These are phyloP conservation scores for Aspergillus awamori DNA, from an alignment of 2,329 filamentous ascomycete genomes.

Conservation along the genomic window DNA sequence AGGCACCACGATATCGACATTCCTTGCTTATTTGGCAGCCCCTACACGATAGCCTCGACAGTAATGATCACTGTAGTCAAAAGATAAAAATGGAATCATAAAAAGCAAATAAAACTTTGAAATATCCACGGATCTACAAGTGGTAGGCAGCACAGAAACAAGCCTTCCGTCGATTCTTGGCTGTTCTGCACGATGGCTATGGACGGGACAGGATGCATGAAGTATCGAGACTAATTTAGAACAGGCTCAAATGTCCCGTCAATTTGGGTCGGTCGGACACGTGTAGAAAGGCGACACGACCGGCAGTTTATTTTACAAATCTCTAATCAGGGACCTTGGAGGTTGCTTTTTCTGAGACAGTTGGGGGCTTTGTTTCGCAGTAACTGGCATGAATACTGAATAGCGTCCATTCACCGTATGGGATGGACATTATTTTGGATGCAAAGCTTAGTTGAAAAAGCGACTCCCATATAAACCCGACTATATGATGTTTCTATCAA, in stretches of 20 bases:
- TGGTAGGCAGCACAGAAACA: neutral
- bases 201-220: no score
- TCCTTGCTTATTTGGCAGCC: neutral
- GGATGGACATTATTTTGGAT: no score
- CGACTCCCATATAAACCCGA: no score
- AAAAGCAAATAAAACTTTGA: neutral
- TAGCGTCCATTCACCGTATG: no score
- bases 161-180: neutral
- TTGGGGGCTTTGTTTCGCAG: neutral
- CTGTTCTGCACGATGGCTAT: neutral
- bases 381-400: neutral
- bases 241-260: neutral
- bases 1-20: no score
- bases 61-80: no score
- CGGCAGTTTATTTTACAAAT: accelerated
- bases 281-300: neutral
- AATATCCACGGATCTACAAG: neutral
- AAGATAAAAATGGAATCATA: neutral
- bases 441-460: no score
- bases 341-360: accelerated
- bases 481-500: no score
- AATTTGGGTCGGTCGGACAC: neutral
- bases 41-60: neutral
- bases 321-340: neutral
- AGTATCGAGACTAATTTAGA: neutral